Conservation (phyloP, 139 green algal species). For the Micractinium sp. region DNA sequence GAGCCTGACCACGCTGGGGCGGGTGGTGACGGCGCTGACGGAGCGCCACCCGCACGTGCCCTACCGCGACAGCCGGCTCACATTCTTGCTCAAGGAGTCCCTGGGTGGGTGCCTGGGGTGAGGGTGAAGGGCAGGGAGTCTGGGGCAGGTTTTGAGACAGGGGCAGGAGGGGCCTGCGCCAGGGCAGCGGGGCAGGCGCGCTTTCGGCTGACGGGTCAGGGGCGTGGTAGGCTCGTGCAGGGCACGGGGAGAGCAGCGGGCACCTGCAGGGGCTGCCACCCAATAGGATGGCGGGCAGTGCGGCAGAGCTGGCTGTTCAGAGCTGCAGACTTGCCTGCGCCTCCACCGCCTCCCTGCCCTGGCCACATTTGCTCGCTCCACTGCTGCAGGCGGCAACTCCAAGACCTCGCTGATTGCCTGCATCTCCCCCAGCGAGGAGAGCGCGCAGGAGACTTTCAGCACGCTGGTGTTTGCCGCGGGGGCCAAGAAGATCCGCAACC, state of each 20-base stretch:
- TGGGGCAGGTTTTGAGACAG: not conserved
- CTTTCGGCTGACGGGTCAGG: not conserved
- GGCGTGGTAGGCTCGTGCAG: too few species aligned
- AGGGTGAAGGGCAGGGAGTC: not conserved
- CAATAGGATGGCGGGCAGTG: too few species aligned
- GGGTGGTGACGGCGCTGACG: constrained; percentile 90
- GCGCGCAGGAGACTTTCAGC: constrained; percentile 80
- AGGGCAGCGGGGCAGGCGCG: not conserved
- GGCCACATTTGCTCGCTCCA: too few species aligned
- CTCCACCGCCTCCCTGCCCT: not conserved
- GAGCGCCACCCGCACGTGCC: constrained; percentile 86
- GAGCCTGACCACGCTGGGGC: constrained; percentile 87
- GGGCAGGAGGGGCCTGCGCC: not conserved
- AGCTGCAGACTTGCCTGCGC: too few species aligned
- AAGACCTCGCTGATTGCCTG: constrained; percentile 95
- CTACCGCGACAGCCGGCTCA: constrained; percentile 96
- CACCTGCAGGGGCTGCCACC: not conserved
- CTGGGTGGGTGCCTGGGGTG: constrained; percentile 7
- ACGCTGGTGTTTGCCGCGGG: constrained; percentile 90
- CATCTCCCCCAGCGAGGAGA: constrained; percentile 75
- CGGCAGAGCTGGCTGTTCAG: too few species aligned
- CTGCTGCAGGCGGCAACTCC: constrained; percentile 81
- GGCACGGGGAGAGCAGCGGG: not conserved
- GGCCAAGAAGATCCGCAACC: constrained; percentile 94
- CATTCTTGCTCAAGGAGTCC: constrained; percentile 96